These are phyloP conservation scores for Fusarium coicis DNA, from an alignment of 2,329 filamentous ascomycete genomes.

Conservation along the genomic window DNA sequence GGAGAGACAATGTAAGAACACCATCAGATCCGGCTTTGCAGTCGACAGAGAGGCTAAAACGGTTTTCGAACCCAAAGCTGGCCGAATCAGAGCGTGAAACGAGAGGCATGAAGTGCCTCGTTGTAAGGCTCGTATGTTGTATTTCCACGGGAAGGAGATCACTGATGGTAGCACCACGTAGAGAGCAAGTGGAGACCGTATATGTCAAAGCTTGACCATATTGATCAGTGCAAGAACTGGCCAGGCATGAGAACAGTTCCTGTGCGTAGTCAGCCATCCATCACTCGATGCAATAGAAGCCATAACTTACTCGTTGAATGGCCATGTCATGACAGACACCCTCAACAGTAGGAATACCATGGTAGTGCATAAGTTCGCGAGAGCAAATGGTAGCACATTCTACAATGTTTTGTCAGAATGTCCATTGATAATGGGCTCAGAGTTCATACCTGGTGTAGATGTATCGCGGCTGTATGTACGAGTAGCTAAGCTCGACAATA, in stretches of 20 bases:
- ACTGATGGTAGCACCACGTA: constrained; percentile 42
- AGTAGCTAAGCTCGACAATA: constrained; percentile 24
- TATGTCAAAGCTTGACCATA: constrained; percentile 47
- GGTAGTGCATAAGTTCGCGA: constrained; percentile 12
- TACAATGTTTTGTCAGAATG: constrained; percentile 8
- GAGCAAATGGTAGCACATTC: constrained; percentile 36
- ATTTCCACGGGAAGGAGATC: constrained; percentile 48
- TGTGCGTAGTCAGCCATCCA: constrained; percentile 33
- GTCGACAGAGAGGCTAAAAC: constrained; percentile 42
- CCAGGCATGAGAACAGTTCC: constrained; percentile 49
- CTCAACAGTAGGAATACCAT: constrained; percentile 10
- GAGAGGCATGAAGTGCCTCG: constrained; percentile 15
- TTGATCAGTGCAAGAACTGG: constrained; percentile 42
- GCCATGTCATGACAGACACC: constrained; percentile 34
- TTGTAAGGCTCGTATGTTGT: constrained; percentile 16
- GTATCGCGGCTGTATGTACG: neutral
- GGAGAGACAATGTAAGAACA: constrained; percentile 46
- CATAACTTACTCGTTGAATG: constrained; percentile 39
- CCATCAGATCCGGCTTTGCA: constrained; percentile 49
- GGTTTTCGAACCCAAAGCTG: constrained; percentile 31
- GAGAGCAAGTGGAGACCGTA: constrained; percentile 43
- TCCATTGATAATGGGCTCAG: neutral
- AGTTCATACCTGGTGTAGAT: constrained; percentile 22
- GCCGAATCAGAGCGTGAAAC: constrained; percentile 5
- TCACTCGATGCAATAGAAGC: neutral